phyloP scores from a whole-genome alignment of 2,329 filamentous ascomycete species.

The Dothistroma septosporum region DNA sequence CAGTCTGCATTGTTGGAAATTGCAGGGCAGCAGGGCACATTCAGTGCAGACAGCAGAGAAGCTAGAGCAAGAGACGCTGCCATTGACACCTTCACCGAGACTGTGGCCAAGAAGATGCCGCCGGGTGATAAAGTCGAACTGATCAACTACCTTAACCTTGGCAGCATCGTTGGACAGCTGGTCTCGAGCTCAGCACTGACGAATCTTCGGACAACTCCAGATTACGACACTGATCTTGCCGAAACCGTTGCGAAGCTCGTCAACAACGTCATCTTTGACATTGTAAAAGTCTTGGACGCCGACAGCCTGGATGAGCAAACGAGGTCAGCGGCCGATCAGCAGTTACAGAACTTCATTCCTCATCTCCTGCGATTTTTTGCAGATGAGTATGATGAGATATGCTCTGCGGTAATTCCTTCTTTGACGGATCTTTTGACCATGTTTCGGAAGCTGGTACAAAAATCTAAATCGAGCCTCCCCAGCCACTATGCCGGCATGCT shows the following conservation, averaged over 20 bases:
- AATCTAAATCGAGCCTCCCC: conserved; percentile 59
- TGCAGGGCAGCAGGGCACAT: conserved; percentile 66
- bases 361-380: conserved; percentile 90
- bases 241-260: conserved; percentile 94
- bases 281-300: conserved; percentile 80
- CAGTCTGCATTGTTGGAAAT: conserved; percentile 80
- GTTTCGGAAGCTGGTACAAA: conserved; percentile 72
- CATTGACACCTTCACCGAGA: conserved; percentile 92
- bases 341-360: conserved; percentile 78
- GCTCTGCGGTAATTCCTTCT: conserved; percentile 89
- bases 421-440: conserved; percentile 90
- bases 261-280: conserved; percentile 81
- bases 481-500: conserved; percentile 76
- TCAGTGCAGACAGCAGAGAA: conserved; percentile 51
- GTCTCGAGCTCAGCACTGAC: conserved; percentile 75
- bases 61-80: conserved; percentile 85
- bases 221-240: conserved; percentile 92
- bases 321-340: conserved; percentile 70
- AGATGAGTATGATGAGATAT: conserved; percentile 97
- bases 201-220: conserved; percentile 72
- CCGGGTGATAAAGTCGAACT: conserved; percentile 88
- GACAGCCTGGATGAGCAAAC: conserved; percentile 58
- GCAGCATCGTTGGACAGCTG: conserved; percentile 79
- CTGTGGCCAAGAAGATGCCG: conserved; percentile 97
- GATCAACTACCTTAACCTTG: conserved; percentile 84